These are phyloP conservation scores for Kwoniella europaea DNA, from an alignment of 768 basidiomycete genomes.

Conservation along the genomic window DNA sequence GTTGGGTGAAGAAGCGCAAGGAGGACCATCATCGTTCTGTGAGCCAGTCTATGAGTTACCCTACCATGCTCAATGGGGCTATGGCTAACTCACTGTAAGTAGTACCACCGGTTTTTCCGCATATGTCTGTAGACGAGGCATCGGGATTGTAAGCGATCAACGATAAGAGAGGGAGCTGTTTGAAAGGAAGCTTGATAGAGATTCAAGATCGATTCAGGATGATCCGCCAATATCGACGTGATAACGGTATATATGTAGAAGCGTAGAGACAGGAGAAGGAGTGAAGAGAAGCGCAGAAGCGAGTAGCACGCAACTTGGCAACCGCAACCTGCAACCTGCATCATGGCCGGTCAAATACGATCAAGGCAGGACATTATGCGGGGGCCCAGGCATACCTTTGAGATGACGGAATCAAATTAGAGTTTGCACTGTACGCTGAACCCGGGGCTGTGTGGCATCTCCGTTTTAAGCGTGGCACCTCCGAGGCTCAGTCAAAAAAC, in stretches of 20 bases:
- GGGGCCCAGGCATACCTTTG: background rate
- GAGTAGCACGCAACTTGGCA: background rate
- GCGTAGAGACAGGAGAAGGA: background rate
- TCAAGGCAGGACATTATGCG: background rate
- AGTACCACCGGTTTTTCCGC: constrained; percentile 47
- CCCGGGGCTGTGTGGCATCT: background rate
- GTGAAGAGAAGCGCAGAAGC: background rate
- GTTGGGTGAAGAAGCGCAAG: constrained; percentile 58
- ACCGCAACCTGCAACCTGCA: background rate
- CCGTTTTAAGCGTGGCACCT: background rate
- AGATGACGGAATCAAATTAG: background rate
- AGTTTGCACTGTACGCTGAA: background rate
- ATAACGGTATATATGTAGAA: background rate
- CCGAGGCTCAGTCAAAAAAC: background rate
- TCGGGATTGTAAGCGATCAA: background rate
- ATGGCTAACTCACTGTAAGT: constrained; percentile 45
- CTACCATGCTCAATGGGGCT: background rate
- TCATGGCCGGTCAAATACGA: background rate
- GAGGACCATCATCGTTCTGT: constrained; percentile 61
- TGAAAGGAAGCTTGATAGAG: background rate
- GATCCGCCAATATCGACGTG: background rate
- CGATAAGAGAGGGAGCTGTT: background rate
- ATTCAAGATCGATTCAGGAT: background rate
- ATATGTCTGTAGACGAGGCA: constrained; percentile 34
- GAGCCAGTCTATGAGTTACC: background rate